Conservation (phyloP, 768 basidiomycete genomes). For the Stropharia rugosoannulata region DNA sequence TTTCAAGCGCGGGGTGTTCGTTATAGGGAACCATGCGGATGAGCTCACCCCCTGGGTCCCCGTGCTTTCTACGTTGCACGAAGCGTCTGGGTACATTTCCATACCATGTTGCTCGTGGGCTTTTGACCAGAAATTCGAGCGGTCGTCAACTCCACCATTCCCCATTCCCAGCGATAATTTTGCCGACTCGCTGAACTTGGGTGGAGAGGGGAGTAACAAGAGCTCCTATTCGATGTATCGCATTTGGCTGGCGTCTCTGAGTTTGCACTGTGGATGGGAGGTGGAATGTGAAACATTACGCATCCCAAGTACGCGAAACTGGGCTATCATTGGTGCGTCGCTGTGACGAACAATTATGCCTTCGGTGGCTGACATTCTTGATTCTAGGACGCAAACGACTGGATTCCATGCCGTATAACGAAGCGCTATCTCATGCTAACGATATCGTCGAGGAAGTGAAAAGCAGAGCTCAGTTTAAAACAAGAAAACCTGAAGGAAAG, state of each 20-base stretch:
- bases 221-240: conserved; percentile 83
- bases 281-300: conserved; percentile 84
- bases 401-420: conserved; percentile 9
- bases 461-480: conserved; percentile 69
- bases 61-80: conserved; percentile 63
- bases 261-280: conserved; percentile 77
- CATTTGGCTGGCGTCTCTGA: conserved; percentile 80
- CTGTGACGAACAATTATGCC: background rate
- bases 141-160: conserved; percentile 37
- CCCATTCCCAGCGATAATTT: conserved; percentile 32
- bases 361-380: background rate
- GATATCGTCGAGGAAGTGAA: conserved; percentile 55
- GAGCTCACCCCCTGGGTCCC: conserved; percentile 96
- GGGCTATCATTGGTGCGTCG: conserved; percentile 82
- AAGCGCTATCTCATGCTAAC: conserved; percentile 43
- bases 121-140: conserved; percentile 67
- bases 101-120: conserved; percentile 93
- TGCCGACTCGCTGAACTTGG: conserved; percentile 41
- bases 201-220: conserved; percentile 55
- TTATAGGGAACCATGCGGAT: conserved; percentile 96
- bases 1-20: conserved; percentile 54
- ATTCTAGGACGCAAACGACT: conserved; percentile 24
- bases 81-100: conserved; percentile 67
- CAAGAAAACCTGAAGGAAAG: conserved; percentile 73
- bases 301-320: conserved; percentile 92